A percentile compares a stretch with the other conserved stretches of the same genome.
Conservation (phyloP, 441 rosid genomes). For the Aleurites moluccanus region DNA sequence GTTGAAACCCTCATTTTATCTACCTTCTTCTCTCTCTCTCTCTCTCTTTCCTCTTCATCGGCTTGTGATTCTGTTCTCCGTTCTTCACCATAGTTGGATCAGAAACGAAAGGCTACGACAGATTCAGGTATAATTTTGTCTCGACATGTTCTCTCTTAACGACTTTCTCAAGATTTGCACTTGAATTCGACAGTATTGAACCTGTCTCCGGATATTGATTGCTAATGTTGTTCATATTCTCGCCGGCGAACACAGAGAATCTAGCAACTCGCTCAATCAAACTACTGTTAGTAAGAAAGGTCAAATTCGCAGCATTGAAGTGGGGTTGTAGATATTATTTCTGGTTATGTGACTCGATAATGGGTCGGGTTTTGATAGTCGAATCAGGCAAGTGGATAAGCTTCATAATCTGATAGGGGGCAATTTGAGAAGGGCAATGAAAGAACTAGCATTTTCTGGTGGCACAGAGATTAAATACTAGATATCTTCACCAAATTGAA, state of each 20-base stretch:
- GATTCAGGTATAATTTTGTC: conserved; percentile 42
- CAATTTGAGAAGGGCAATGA: conserved; percentile 89
- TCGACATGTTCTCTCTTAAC: conserved; percentile 71
- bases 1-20: conserved; percentile 22
- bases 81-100: conserved; percentile 45
- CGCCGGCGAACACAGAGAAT: conserved; percentile 53
- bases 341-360: conserved; percentile 19
- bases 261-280: conserved; percentile 60
- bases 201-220: conserved; percentile 47
- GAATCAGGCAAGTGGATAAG: conserved; percentile 68
- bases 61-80: conserved; percentile 29
- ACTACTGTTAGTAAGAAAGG: conserved; percentile 42
- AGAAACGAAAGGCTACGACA: conserved; percentile 44
- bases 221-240: conserved; percentile 24
- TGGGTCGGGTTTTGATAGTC: conserved; percentile 25
- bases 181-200: conserved; percentile 48
- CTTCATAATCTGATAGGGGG: conserved; percentile 72
- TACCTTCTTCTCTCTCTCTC: conserved; percentile 79
- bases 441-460: conserved; percentile 57
- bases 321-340: conserved; percentile 11
- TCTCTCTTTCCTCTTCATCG: conserved; percentile 80
- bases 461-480: conserved; percentile 52
- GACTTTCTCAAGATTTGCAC: conserved; percentile 47
- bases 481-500: conserved; percentile 66
- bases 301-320: too few relatives aligned